Conservation (phyloP, 2,329 filamentous ascomycete species). For the Exophiala xenobiotica region DNA sequence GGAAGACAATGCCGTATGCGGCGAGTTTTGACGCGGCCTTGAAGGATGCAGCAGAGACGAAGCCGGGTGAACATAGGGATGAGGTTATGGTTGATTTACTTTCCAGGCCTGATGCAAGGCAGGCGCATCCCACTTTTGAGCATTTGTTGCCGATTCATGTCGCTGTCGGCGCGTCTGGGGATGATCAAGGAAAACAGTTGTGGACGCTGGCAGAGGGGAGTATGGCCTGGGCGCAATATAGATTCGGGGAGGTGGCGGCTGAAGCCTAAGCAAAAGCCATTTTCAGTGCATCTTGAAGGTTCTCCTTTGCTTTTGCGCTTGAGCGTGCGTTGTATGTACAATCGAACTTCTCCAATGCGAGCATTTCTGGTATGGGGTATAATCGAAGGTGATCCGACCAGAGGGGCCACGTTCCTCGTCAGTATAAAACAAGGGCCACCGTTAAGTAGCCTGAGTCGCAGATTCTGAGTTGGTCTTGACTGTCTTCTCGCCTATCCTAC, state of each 20-base stretch:
- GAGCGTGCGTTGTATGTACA: slow-evolving; percentile 24
- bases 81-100: slow-evolving; percentile 48
- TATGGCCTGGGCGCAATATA: slow-evolving; percentile 57
- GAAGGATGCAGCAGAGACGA: slow-evolving; percentile 59
- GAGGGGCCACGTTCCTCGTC: too few relatives aligned
- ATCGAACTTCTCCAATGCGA: slow-evolving; percentile 5
- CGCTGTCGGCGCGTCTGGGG: slow-evolving; percentile 55
- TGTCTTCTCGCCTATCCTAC: too few relatives aligned
- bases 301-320: background rate
- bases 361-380: background rate
- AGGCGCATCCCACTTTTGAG: slow-evolving; percentile 64
- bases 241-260: slow-evolving; percentile 43
- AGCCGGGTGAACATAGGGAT: slow-evolving; percentile 42
- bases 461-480: too few relatives aligned
- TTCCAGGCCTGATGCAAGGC: slow-evolving; percentile 54
- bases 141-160: slow-evolving; percentile 63
- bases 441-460: too few relatives aligned
- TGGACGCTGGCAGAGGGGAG: slow-evolving; percentile 53
- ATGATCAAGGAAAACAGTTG: slow-evolving; percentile 46
- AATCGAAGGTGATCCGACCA: too few relatives aligned
- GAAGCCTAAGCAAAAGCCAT: too few relatives aligned
- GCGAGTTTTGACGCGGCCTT: slow-evolving; percentile 67
- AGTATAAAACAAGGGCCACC: too few relatives aligned
- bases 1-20: slow-evolving; percentile 55
- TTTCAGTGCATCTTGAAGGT: too few relatives aligned